Conservation (phyloP, 2,329 filamentous ascomycete genomes). For the Drechslerella coelobrocha region DNA sequence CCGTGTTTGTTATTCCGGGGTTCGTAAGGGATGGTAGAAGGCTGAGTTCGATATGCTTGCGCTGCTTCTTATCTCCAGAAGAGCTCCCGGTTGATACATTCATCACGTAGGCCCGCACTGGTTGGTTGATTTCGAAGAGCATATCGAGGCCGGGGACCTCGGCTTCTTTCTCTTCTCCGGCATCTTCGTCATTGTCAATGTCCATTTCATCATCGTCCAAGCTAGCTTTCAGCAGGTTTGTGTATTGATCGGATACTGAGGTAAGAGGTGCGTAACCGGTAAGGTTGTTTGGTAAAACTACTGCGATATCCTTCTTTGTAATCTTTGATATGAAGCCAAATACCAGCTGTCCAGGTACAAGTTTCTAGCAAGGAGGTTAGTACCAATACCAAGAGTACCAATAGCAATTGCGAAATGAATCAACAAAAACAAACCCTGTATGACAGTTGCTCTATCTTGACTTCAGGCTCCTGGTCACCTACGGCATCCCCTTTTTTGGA, state of each 20-base stretch:
- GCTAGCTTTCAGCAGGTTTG: slow-evolving; percentile 73
- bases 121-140: slow-evolving; percentile 84
- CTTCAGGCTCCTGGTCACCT: slow-evolving; percentile 61
- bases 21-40: slow-evolving; percentile 81
- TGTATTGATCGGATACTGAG: slow-evolving; percentile 83
- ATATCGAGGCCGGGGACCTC: slow-evolving; percentile 68
- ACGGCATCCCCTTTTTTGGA: slow-evolving; percentile 64
- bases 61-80: slow-evolving; percentile 66
- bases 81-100: slow-evolving; percentile 65
- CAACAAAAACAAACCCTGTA: slow-evolving; percentile 72
- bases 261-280: slow-evolving; percentile 88
- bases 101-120: slow-evolving; percentile 83
- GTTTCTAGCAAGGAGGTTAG: slow-evolving; percentile 64
- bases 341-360: slow-evolving; percentile 83
- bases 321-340: slow-evolving; percentile 86
- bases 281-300: slow-evolving; percentile 91
- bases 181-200: slow-evolving; percentile 65
- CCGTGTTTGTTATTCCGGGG: slow-evolving; percentile 72
- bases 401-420: not conserved
- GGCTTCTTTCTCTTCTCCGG: slow-evolving; percentile 63
- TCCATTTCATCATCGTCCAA: slow-evolving; percentile 67
- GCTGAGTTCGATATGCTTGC: slow-evolving; percentile 85
- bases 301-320: slow-evolving; percentile 76
- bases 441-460: slow-evolving; percentile 84
- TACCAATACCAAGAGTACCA: not conserved